phyloP scores from a whole-genome alignment of 345 rosid genomes.

The Corymbia maculata region DNA sequence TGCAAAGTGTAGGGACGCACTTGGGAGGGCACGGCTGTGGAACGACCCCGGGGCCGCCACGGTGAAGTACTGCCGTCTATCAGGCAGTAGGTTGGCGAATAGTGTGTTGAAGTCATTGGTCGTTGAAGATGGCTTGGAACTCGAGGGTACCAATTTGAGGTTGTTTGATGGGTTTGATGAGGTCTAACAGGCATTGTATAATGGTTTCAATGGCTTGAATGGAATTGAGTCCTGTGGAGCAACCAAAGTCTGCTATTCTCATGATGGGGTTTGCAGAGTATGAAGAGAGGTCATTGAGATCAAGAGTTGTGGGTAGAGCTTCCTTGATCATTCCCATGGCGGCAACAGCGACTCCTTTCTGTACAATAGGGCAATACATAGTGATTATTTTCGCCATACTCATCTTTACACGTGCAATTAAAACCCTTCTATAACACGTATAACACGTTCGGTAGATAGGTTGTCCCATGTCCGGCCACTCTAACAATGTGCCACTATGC shows the following conservation, averaged over 20 bases:
- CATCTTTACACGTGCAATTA: neutral
- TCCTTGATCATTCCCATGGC: neutral
- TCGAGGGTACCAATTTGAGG: neutral
- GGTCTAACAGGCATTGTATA: neutral
- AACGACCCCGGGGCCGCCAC: constrained; percentile 1
- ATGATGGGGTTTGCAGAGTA: neutral
- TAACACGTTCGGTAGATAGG: neutral
- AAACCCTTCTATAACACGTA: neutral
- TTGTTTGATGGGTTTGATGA: neutral
- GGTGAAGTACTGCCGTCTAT: neutral
- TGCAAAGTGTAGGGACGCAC: neutral
- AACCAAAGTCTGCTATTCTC: neutral
- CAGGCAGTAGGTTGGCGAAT: neutral
- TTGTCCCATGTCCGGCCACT: neutral
- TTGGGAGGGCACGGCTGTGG: neutral
- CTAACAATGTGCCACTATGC: neutral
- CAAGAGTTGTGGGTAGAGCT: neutral
- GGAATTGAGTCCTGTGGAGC: neutral
- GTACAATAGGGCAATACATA: neutral
- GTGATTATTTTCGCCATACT: neutral
- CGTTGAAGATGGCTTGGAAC: constrained; percentile 1
- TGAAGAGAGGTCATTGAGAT: neutral
- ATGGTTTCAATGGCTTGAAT: neutral
- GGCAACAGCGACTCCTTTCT: neutral
- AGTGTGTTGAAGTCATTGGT: constrained; percentile 1